These are phyloP conservation scores for Pisolithus tinctorius DNA, from an alignment of 768 basidiomycete species.

Conservation along the genomic window DNA sequence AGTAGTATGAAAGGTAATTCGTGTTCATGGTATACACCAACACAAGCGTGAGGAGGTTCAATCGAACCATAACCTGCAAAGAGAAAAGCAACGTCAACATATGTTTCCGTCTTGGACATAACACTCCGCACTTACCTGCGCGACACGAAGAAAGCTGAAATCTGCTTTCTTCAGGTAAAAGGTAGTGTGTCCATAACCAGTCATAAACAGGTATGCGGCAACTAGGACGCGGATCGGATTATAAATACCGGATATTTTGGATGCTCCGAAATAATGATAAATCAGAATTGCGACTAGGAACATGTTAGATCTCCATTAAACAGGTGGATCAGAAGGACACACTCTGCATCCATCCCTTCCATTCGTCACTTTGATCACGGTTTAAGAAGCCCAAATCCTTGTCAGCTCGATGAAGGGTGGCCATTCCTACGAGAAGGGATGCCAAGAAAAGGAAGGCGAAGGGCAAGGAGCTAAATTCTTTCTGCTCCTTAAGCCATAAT, in stretches of 20 bases:
- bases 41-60: slow-evolving; percentile 77
- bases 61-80: slow-evolving; percentile 62
- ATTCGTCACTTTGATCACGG: slow-evolving; percentile 91
- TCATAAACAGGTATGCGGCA: slow-evolving; percentile 88
- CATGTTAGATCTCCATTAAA: slow-evolving; percentile 1
- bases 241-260: slow-evolving; percentile 87
- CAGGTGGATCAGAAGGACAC: slow-evolving; percentile 18
- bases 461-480: slow-evolving; percentile 64
- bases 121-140: slow-evolving; percentile 43
- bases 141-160: slow-evolving; percentile 71
- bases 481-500: slow-evolving; percentile 87
- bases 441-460: slow-evolving; percentile 57
- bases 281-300: slow-evolving; percentile 75
- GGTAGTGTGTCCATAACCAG: slow-evolving; percentile 84
- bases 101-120: not conserved
- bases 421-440: slow-evolving; percentile 51
- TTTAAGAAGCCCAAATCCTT: slow-evolving; percentile 87
- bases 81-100: not conserved
- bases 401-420: slow-evolving; percentile 61
- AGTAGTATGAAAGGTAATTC: slow-evolving; percentile 87
- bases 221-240: slow-evolving; percentile 86
- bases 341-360: slow-evolving; percentile 99
- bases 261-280: slow-evolving; percentile 89
- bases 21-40: slow-evolving; percentile 91
- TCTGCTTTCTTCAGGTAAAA: slow-evolving; percentile 89